Base-by-base conservation (phyloP, 2,329 filamentous ascomycete genomes). In the Monosporascus sp. region DNA sequence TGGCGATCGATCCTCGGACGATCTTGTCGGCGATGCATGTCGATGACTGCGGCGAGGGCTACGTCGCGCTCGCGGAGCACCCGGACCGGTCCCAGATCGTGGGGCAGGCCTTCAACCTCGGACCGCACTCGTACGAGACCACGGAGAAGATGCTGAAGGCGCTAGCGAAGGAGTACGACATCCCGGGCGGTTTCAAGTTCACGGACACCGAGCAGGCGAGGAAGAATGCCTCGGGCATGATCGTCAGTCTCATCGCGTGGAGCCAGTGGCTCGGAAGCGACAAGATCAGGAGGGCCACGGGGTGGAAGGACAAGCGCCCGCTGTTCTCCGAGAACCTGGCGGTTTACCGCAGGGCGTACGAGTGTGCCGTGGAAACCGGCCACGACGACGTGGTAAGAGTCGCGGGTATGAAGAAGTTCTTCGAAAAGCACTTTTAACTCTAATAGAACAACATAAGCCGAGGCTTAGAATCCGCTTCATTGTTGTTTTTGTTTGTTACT, bases 21-120 rank as follows among this genome's bases (percentile, higher is more conserved):
- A 73, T 79, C 35, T 62, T 77, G 55, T 77, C 79, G 53, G 73
- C 70, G 3, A 67, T 73, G 38, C 77, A 80, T 54, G 68, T 79
- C 14, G 77, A 79, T 56, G 77, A 80, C 56, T 78, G 75, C 47
- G 76, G 63, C 2, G 72, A 75, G 17, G 76, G 75, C 0, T 80
- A 79, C 53, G 63, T 78, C 3, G 67, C 73, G 1, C 64, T 80
- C 2, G 77, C 75, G 0, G 61, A 66, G 26, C 66, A 75, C n/a
- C 16, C 55, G 1, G 55, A 65, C 11, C 65, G 69, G 20, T 48
- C 37, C 0, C 62, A 59, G 1, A 65, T 78, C 1, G 61, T 59
- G 3, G 73, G 72, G 0, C 65, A 77, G 52, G 68, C 61, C 5
- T 79, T 75, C 57, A 79, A 79, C 57, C 72, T 79, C 41, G 78